Evolutionary conservation across 2,329 filamentous ascomycete species (phyloP).

Genomic region (Fusarium lateritium): DNA sequence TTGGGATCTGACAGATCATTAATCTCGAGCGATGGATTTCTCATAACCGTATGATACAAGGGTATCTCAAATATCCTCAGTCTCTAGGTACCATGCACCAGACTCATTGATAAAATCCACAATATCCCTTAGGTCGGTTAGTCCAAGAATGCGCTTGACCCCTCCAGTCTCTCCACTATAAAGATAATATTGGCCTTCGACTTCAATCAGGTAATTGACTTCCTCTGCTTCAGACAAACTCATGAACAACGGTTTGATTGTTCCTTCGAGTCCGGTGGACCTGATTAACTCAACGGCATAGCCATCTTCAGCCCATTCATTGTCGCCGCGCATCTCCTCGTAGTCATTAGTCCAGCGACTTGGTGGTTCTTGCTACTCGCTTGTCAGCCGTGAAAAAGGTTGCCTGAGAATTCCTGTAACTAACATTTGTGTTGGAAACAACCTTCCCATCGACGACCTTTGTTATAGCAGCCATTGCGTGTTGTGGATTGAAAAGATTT

Average conservation of each 20-base stretch:
- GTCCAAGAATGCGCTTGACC: not conserved
- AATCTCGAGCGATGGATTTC: no score
- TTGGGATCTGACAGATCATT: no score
- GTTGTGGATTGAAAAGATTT: no score
- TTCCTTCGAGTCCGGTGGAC: no score
- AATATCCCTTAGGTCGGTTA: not conserved
- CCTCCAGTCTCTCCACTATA: not conserved
- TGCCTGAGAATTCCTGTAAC: rapidly evolving
- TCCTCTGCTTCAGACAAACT: no score
- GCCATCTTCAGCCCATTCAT: no score
- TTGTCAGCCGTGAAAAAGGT: not conserved
- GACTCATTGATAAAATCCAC: conserved; percentile 3
- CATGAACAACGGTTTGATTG: no score
- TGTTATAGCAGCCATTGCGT: not conserved
- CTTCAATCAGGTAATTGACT: no score
- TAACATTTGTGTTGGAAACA: not conserved
- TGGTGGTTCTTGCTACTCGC: not conserved
- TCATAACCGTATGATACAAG: no score
- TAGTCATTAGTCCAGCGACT: not conserved
- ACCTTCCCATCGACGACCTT: not conserved
- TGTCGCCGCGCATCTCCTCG: no score
- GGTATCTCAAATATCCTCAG: not conserved
- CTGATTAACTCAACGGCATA: no score
- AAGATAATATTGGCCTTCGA: no score
- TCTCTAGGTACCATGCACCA: not conserved